Evolutionary conservation across 768 basidiomycete species (phyloP), one percentile per base, ranked within the genome.

Genomic region (Daedalea quercina): DNA sequence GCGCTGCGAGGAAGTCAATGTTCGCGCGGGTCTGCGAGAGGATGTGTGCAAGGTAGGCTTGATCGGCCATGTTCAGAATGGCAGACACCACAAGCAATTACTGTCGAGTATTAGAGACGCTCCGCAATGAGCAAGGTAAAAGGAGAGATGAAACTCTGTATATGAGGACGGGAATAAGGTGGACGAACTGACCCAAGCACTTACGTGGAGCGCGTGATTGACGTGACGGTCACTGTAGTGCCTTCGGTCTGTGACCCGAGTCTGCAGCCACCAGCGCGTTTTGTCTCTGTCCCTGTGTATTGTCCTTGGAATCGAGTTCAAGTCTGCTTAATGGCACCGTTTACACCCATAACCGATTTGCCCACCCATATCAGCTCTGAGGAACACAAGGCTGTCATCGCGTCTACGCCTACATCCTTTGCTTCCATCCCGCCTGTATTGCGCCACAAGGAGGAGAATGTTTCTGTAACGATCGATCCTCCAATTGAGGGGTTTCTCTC

Each of bases 381-480:
- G 47, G 85, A 92, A 59, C 87, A 92, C 69, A 70, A 72, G 26
- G 64, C 68, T 2, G 63, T 93, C 31, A 76, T 85, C 6, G 79
- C 78, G n/a, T 84, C 87, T 1, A 97, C 95, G 0, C 95, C 95
- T 1, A 63, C 75, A 1, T 90, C 90, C 0, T 96, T 97, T 70
- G 74, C 69, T 55, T 85, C 88, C 60, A 94, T 98, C 53, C 91
- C 87, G 1, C 85, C 94, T 1, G 74, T 94, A 52, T 72, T 95
- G 50, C 78, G 82, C 59, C 84, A 89, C 71, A 76, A 78, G 60
- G 80, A 94, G 62, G 78, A 84, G 1, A 76, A 80, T 61, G 88
- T 94, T 47, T 74, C 80, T 2, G 72, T 91, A 49, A 63, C 72
- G 0, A 72, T 95, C 40, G 84, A 89, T 53, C 92, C 93, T 15